Evolutionary conservation across 495 filamentous ascomycete genomes (phyloP).

Genomic region (Xylaria grammica): DNA sequence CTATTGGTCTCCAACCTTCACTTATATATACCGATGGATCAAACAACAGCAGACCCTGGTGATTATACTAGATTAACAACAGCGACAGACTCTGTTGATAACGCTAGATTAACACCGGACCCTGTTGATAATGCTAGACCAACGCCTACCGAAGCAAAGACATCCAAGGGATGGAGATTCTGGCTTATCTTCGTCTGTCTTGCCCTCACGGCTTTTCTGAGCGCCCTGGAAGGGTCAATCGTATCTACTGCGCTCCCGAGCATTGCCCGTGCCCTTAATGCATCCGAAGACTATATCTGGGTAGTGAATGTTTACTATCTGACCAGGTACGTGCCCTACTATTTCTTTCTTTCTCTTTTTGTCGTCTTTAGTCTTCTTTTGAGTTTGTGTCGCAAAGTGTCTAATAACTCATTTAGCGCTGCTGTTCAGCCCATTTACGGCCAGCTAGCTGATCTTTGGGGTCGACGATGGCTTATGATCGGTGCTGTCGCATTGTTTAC

Average conservation of each 20-base stretch:
- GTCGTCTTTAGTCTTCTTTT: too few relatives aligned
- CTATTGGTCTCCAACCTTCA: too few relatives aligned
- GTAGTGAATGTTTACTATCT: constrained; percentile 48
- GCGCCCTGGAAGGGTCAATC: constrained; percentile 48
- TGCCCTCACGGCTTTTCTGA: constrained; percentile 28
- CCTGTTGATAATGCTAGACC: too few relatives aligned
- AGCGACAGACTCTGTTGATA: too few relatives aligned
- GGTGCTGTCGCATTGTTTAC: constrained; percentile 44
- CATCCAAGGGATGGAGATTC: constrained; percentile 19
- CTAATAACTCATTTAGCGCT: too few relatives aligned
- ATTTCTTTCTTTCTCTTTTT: background rate
- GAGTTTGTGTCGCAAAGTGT: too few relatives aligned
- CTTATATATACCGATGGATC: too few relatives aligned
- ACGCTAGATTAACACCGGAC: too few relatives aligned
- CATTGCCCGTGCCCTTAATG: constrained; percentile 41
- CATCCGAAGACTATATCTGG: constrained; percentile 49
- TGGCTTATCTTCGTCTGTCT: constrained; percentile 30
- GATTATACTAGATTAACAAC: too few relatives aligned
- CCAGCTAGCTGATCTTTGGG: constrained; percentile 55
- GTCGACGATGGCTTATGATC: constrained; percentile 52
- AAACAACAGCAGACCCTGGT: too few relatives aligned
- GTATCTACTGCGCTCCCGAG: constrained; percentile 48
- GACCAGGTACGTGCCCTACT: constrained; percentile 27
- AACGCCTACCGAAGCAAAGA: constrained; percentile 4
- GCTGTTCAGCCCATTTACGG: constrained; percentile 38